Evolutionary conservation across 2,329 filamentous ascomycete species (phyloP), one percentile per base, ranked within the genome.

Genomic region (Trichoderma hamatum): DNA sequence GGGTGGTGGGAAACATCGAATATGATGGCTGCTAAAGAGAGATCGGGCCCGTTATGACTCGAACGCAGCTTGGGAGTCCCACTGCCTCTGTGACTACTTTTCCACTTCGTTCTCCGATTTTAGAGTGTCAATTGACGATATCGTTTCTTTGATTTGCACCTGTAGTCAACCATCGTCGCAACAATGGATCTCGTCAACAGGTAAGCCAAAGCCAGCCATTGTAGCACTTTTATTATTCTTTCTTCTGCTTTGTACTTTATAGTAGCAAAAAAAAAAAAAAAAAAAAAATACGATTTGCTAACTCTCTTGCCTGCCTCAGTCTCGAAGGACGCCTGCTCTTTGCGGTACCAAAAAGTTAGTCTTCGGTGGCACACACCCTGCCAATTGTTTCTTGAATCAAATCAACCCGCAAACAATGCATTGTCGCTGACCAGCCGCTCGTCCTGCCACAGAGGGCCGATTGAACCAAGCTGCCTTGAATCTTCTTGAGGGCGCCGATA

Each of bases 301-400:
- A 54, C 16, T 30, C 21, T 26, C 10, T 9, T 26, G 24, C 6
- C 46, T 21, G 30, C 26, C 62, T 24, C 49, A 97, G 94, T 84
- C 87, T 97, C 78, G 93, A 96, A 85, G 94, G 95, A 78, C 92
- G 96, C 73, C 87, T 98, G 69, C 88, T 98, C 72, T 97, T 99
- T 79, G 96, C 96, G 71, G 93, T 99, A n/a, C 96, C 96, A 71
- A 99, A 99, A 84, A 99, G 93, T 62, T 30, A 46, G 54, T 60
- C 24, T 21, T 61, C 19, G 32, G 32, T 55, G 60, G 11, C 46
- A 19, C 36, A 30, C 13, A 30, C 19, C 32, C 60, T 36, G 28
- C 14, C 34, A 60, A n/a, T 13, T 10, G 39, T 19, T 19, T 54
- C 19, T 54, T 54, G n/a, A 30, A 26, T 54, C 3, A 43, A 43